Conservation (phyloP, 331 rosid genomes). For the Cucumis variabilis region DNA sequence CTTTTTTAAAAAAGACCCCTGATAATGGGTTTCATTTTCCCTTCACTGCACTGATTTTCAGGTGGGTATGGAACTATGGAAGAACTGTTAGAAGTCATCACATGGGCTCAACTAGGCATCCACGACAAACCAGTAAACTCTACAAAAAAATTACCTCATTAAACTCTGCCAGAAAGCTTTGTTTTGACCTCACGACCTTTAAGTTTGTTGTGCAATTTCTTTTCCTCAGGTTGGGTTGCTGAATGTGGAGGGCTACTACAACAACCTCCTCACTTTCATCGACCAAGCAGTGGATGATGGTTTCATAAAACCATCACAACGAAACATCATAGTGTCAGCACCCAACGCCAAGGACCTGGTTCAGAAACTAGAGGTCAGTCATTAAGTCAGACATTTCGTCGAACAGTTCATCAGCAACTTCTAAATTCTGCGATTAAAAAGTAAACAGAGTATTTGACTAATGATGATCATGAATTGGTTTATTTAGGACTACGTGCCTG, state of each 20-base stretch:
- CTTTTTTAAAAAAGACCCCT: background rate
- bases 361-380: too few relatives aligned
- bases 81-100: constrained; percentile 58
- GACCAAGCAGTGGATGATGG: too few relatives aligned
- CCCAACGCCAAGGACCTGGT: too few relatives aligned
- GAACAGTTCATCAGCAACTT: constrained; percentile 15
- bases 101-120: constrained; percentile 71
- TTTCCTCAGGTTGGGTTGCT: constrained; percentile 55
- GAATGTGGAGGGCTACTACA: constrained; percentile 65
- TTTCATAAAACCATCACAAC: too few relatives aligned
- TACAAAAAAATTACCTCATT: background rate
- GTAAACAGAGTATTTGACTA: background rate
- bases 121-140: constrained; percentile 64
- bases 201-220: background rate
- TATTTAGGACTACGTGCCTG: constrained; percentile 23
- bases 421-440: background rate
- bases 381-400: constrained; percentile 19
- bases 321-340: too few relatives aligned
- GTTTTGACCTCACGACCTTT: background rate
- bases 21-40: constrained; percentile 1
- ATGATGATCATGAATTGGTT: background rate
- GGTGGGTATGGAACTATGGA: constrained; percentile 74
- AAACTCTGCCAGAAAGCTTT: background rate
- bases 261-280: constrained; percentile 33
- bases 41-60: constrained; percentile 20